Conservation (phyloP, 2,329 filamentous ascomycete genomes). For the Emergomyces orientalis region DNA sequence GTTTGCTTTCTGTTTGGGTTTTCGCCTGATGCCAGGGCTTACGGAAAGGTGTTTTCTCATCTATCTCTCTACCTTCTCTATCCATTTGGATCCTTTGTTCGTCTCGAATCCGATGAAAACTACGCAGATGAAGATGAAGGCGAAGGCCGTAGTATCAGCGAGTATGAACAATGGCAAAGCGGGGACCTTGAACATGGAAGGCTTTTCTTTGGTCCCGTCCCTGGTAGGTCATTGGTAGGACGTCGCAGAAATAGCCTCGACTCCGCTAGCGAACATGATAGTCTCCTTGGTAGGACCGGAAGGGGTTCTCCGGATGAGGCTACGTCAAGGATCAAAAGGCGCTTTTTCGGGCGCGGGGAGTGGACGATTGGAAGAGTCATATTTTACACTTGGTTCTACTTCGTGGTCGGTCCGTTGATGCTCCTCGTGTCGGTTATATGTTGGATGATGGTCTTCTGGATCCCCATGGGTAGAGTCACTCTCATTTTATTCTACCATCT, state of each 20-base stretch:
- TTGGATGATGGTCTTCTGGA: constrained; percentile 95
- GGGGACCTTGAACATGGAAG: constrained; percentile 92
- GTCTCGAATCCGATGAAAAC: constrained; percentile 83
- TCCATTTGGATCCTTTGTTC: constrained; percentile 93
- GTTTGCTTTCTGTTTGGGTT: constrained; percentile 74
- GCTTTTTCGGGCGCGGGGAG: constrained; percentile 86
- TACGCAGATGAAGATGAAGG: constrained; percentile 92
- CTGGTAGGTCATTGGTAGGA: constrained; percentile 70
- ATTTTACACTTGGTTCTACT: constrained; percentile 95
- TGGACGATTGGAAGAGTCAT: constrained; percentile 93
- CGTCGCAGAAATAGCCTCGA: constrained; percentile 82
- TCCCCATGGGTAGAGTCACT: constrained; percentile 96
- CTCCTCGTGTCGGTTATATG: constrained; percentile 80
- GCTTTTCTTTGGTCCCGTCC: constrained; percentile 82
- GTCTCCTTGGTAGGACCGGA: constrained; percentile 63
- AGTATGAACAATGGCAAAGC: constrained; percentile 98
- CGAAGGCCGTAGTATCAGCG: constrained; percentile 91
- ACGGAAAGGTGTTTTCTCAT: constrained; percentile 76
- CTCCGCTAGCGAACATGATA: constrained; percentile 80
- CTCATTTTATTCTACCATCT: constrained; percentile 84
- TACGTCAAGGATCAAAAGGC: constrained; percentile 56
- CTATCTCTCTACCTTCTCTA: constrained; percentile 83
- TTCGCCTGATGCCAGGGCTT: constrained; percentile 69
- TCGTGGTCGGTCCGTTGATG: constrained; percentile 74
- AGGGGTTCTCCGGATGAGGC: constrained; percentile 41